phyloP scores from a whole-genome alignment of 169 alveolate species.

The Cryptosporidium parvum region DNA sequence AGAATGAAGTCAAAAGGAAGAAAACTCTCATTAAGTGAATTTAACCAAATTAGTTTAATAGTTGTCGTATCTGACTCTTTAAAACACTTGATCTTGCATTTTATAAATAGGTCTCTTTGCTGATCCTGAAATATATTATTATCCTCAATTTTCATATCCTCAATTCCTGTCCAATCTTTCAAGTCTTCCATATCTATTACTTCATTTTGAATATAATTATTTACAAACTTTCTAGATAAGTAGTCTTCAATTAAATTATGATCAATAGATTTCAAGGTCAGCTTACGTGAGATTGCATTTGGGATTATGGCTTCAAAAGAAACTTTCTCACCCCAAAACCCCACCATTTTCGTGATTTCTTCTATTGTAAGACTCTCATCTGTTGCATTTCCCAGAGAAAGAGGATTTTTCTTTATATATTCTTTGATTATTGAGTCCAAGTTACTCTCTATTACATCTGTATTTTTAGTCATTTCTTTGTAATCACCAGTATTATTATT shows the following conservation, averaged over 20 bases:
- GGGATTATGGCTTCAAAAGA: slow-evolving; percentile 63
- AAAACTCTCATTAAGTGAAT: slow-evolving; percentile 42
- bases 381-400: background rate
- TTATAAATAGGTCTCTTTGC: background rate
- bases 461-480: background rate
- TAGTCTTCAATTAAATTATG: slow-evolving; percentile 26
- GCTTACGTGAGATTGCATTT: slow-evolving; percentile 58
- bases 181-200: background rate
- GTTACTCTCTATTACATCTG: background rate
- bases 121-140: background rate
- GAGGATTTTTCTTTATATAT: slow-evolving; percentile 36
- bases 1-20: slow-evolving; percentile 54
- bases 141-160: slow-evolving; percentile 47
- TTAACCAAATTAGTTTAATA: slow-evolving; percentile 41
- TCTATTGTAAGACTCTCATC: slow-evolving; percentile 17
- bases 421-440: slow-evolving; percentile 46
- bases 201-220: slow-evolving; percentile 3
- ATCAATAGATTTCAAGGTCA: slow-evolving; percentile 27
- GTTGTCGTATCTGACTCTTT: slow-evolving; percentile 38
- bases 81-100: slow-evolving; percentile 23
- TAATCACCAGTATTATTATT: background rate
- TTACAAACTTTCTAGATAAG: slow-evolving; percentile 23
- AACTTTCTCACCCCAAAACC: slow-evolving; percentile 66
- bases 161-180: slow-evolving; percentile 6
- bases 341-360: slow-evolving; percentile 15